Evolutionary conservation across 1,284 basidiomycete genomes (phyloP).

Genomic region (Puccinia coronata): DNA sequence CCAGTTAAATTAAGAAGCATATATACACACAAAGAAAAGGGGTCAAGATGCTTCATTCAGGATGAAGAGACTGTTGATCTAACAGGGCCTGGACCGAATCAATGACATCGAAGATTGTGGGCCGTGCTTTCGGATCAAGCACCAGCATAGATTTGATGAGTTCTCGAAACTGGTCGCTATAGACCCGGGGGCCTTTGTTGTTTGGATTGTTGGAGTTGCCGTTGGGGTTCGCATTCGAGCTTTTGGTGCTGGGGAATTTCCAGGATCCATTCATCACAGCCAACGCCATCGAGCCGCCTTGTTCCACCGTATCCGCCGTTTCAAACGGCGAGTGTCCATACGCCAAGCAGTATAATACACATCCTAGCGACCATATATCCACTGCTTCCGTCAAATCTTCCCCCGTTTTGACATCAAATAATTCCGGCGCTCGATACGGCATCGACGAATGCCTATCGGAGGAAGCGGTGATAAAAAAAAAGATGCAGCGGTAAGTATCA

Average conservation of each 20-base stretch:
- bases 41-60: not conserved
- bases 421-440: slow-evolving; percentile 59
- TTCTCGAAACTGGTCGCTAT: slow-evolving; percentile 51
- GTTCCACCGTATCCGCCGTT: slow-evolving; percentile 57
- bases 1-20: not conserved
- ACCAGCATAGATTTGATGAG: slow-evolving; percentile 56
- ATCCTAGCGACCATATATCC: slow-evolving; percentile 59
- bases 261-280: slow-evolving; percentile 58
- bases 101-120: slow-evolving; percentile 34
- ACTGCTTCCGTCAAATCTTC: slow-evolving; percentile 57
- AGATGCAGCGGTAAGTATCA: not conserved
- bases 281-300: slow-evolving; percentile 58
- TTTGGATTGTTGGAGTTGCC: not conserved
- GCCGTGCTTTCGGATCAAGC: slow-evolving; percentile 54
- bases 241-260: slow-evolving; percentile 53
- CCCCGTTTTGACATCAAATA: slow-evolving; percentile 59
- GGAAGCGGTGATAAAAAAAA: not conserved
- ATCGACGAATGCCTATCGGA: slow-evolving; percentile 54
- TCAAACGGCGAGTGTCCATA: slow-evolving; percentile 59
- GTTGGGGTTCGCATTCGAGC: slow-evolving; percentile 11
- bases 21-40: not conserved
- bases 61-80: slow-evolving; percentile 15
- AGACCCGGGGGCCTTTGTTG: slow-evolving; percentile 32
- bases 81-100: slow-evolving; percentile 22
- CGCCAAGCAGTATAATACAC: slow-evolving; percentile 56